Percentiles rank a stretch among this genome's conserved stretches.
phyloP scores from a whole-genome alignment of 2,329 filamentous ascomycete species.

The Trichoderma oligosporum region DNA sequence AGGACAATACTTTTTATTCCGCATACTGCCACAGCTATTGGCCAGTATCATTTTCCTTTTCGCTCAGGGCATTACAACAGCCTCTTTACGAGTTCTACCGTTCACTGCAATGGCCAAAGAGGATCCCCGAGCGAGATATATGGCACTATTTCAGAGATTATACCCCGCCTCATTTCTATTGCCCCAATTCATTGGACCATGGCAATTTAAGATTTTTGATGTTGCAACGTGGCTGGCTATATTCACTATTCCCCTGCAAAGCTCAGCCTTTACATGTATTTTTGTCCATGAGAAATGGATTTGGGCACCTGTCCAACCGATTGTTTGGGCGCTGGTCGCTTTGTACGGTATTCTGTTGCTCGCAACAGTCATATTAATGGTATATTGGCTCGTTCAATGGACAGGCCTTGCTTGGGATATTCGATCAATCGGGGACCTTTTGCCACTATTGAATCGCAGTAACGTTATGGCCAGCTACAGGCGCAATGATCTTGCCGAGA shows the following conservation, averaged over 20 bases:
- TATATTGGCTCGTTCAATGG: conserved; percentile 60
- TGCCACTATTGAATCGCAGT: conserved; percentile 73
- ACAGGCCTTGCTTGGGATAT: conserved; percentile 86
- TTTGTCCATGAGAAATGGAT: conserved; percentile 60
- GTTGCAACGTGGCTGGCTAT: conserved; percentile 72
- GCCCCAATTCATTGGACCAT: conserved; percentile 57
- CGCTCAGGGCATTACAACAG: conserved; percentile 68
- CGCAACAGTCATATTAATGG: conserved; percentile 50
- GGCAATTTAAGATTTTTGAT: conserved; percentile 62
- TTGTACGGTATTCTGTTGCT: conserved; percentile 66
- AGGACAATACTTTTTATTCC: conserved; percentile 76
- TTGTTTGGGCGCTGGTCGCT: conserved; percentile 73
- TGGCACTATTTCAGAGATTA: conserved; percentile 65
- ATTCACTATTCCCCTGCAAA: conserved; percentile 77
- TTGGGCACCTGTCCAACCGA: conserved; percentile 74
- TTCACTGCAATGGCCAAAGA: conserved; percentile 73
- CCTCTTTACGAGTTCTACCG: conserved; percentile 72
- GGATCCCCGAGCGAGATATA: conserved; percentile 54
- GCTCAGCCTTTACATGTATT: conserved; percentile 67
- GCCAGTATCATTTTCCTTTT: conserved; percentile 70
- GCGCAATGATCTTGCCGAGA: conserved; percentile 56
- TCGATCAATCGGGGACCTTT: conserved; percentile 73
- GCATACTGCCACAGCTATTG: conserved; percentile 76
- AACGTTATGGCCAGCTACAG: conserved; percentile 73
- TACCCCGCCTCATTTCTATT: conserved; percentile 67